phyloP scores from a whole-genome alignment of 805 yeast genomes.

The Sugiyamaella marilandica region DNA sequence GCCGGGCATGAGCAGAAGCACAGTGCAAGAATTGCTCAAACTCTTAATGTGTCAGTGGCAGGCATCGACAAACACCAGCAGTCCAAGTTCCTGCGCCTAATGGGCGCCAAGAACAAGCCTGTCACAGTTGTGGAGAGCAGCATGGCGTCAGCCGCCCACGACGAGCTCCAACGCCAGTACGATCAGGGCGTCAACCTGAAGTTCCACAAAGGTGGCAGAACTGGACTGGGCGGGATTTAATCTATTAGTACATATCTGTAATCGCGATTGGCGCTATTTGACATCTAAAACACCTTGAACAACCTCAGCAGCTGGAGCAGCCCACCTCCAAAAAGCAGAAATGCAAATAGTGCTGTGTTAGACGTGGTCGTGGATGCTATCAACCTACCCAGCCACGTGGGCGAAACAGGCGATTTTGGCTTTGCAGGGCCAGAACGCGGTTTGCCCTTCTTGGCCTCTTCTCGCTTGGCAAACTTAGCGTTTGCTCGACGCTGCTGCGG shows the following conservation, averaged over 20 bases:
- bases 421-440: constrained; percentile 41
- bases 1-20: background rate
- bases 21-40: background rate
- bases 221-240: constrained; percentile 18
- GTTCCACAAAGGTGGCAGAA: constrained; percentile 10
- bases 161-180: constrained; percentile 22
- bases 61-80: constrained; percentile 21
- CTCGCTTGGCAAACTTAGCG: constrained; percentile 68
- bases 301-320: constrained; percentile 57
- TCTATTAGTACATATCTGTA: background rate
- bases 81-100: constrained; percentile 23
- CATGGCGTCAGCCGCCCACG: constrained; percentile 2
- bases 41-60: constrained; percentile 13
- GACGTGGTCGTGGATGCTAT: background rate
- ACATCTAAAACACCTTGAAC: constrained; percentile 35
- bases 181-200: constrained; percentile 21
- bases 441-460: constrained; percentile 72
- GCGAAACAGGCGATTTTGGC: constrained; percentile 51
- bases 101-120: constrained; percentile 21
- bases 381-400: constrained; percentile 57
- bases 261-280: background rate
- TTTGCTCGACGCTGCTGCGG: constrained; percentile 88
- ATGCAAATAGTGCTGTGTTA: constrained; percentile 43
- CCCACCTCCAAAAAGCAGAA: constrained; percentile 80
- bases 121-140: constrained; percentile 7